Evolutionary conservation across 2,329 filamentous ascomycete species (phyloP).

Genomic region (Camptophora hylomeconis): DNA sequence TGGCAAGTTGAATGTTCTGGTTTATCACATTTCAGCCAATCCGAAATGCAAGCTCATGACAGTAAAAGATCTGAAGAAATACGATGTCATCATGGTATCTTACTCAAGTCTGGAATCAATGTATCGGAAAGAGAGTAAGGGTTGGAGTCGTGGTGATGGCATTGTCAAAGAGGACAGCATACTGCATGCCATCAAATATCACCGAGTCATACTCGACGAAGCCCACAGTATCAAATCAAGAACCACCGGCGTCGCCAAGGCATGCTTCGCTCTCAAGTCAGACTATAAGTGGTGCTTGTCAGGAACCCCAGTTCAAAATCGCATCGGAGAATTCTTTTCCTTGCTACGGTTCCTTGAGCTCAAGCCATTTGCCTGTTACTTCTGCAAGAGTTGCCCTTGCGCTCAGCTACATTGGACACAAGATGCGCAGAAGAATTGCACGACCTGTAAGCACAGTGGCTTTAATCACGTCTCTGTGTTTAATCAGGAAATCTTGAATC

Average conservation of each 20-base stretch:
- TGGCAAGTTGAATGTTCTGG: constrained; percentile 76
- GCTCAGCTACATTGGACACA: constrained; percentile 73
- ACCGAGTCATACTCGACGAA: constrained; percentile 87
- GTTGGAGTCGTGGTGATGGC: constrained; percentile 68
- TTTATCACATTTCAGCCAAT: constrained; percentile 74
- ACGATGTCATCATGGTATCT: constrained; percentile 93
- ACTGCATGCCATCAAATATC: constrained; percentile 77
- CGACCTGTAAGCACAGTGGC: constrained; percentile 51
- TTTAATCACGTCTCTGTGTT: constrained; percentile 68
- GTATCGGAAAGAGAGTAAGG: constrained; percentile 83
- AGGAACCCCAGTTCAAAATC: constrained; percentile 89
- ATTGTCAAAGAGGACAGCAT: constrained; percentile 65
- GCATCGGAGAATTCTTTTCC: constrained; percentile 95
- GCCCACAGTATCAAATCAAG: constrained; percentile 80
- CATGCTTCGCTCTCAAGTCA: constrained; percentile 81
- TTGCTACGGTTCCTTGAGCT: constrained; percentile 83
- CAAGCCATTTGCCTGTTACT: constrained; percentile 79
- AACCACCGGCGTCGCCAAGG: constrained; percentile 82
- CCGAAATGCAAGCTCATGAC: constrained; percentile 66
- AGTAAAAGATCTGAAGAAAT: constrained; percentile 62
- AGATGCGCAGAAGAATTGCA: constrained; percentile 58
- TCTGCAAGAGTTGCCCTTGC: constrained; percentile 79
- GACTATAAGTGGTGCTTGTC: constrained; percentile 92
- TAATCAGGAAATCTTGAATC: constrained; percentile 89
- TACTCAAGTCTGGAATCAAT: constrained; percentile 74